Conservation (phyloP, 2,329 filamentous ascomycete species). For the Aspergillus sp. region DNA sequence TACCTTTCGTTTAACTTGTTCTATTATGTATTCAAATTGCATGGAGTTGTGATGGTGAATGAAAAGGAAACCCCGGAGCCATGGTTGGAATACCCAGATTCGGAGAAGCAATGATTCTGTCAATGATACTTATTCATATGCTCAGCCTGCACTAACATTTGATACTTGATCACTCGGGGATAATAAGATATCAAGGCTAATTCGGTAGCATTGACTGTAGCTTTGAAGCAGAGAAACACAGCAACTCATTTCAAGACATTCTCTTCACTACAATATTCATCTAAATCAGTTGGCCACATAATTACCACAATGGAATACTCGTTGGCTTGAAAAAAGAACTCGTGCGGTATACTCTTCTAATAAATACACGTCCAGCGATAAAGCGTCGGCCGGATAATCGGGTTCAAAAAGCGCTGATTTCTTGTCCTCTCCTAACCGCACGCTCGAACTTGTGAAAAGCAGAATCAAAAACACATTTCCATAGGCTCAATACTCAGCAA, state of each 20-base stretch:
- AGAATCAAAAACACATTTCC: constrained; percentile 13
- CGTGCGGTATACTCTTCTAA: constrained; percentile 30
- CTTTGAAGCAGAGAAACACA: too few species aligned
- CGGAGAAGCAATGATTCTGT: not conserved
- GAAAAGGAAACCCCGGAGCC: not conserved
- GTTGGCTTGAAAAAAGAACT: constrained; percentile 10
- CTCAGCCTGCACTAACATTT: too few species aligned
- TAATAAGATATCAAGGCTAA: too few species aligned
- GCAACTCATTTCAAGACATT: too few species aligned
- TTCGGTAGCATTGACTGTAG: too few species aligned
- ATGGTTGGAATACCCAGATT: not conserved
- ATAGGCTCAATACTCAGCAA: constrained; percentile 64
- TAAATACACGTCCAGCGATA: constrained; percentile 21
- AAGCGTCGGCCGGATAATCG: not conserved
- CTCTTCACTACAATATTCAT: too few species aligned
- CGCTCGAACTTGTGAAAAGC: not conserved
- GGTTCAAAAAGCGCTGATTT: not conserved
- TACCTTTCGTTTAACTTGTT: too few species aligned
- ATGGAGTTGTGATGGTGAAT: constrained; percentile 10
- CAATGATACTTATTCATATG: not conserved
- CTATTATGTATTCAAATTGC: not conserved
- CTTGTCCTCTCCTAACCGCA: too few species aligned
- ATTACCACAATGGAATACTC: too few species aligned
- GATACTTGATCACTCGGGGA: too few species aligned
- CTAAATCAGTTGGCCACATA: too few species aligned